Base-by-base conservation (phyloP, 2,329 filamentous ascomycete species). In the Epichloe aotearoae region DNA sequence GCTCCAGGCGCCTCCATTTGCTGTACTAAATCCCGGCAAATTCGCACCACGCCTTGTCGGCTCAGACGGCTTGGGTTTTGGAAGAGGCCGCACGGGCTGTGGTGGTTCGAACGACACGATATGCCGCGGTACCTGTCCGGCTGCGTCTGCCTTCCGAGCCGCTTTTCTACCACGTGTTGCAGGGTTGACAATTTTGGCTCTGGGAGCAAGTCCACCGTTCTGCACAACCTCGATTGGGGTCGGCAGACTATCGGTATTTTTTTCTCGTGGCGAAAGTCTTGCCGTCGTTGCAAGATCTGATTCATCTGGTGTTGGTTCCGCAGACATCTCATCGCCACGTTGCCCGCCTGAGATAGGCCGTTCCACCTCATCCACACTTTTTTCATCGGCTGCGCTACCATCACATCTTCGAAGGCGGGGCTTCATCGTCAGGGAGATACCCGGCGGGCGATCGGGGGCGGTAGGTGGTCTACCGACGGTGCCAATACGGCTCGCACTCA, bases 1-100 rank as follows among this genome's bases (percentile, higher is more conserved):
- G 57, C 81, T 86, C 83, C 83, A 87, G 0, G 83, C 77, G 3
- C 82, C 82, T 15, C 76, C 69, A 56, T 76, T 77, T 3, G 71
- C 73, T 58, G 69, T 74, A 2, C 65, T 65, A 51, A 77, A 75
- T 2, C 69, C 69, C 10, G 71, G 68, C 52, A 73, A 60, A n/a
- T 53, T 56, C 60, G 54, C 20, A 19, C 19, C 46, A 19, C 17
- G 23, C 50, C 15, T 41, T 40, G 33, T 52, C 48, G 46, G 56
- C 33, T 41, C 26, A 1, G 46, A 39, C 15, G 20, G 37, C 37
- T 10, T 36, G 11, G 44, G 5, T 30, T 37, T 50, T 3, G 20
- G 46, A 30, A 23, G 34, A 11, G 26, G 10, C 15, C 47, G 57
- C 41, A 56, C 47, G 15, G 55, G 41, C 12, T 53, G 52, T 15